Evolutionary conservation across 148 eudicot species (phyloP).

Genomic region (Silene conica): DNA sequence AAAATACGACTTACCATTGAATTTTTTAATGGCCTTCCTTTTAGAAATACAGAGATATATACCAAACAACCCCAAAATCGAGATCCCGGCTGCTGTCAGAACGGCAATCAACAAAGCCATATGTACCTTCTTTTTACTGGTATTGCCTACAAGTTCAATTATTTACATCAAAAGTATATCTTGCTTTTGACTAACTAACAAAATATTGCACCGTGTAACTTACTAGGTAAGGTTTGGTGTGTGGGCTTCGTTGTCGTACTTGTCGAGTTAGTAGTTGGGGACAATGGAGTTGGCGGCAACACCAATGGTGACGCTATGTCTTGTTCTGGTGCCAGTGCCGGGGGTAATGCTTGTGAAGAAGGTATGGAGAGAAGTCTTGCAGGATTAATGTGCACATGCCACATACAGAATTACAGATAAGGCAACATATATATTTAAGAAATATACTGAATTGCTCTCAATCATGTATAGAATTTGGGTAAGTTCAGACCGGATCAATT

Average conservation of each 20-base stretch:
- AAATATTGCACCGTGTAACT: neutral
- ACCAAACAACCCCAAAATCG: neutral
- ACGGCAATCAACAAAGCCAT: neutral
- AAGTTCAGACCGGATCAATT: no score
- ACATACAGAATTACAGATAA: no score
- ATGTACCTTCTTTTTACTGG: neutral
- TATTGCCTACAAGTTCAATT: neutral
- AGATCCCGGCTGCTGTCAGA: neutral
- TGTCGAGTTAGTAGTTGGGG: slow-evolving; percentile 1
- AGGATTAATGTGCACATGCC: neutral
- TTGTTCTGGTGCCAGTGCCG: neutral
- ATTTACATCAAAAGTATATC: neutral
- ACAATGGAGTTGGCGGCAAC: neutral
- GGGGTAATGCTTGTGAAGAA: neutral
- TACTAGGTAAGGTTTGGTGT: neutral
- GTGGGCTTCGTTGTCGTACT: neutral
- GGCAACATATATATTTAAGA: no score
- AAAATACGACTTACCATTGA: neutral
- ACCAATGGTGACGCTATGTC: neutral
- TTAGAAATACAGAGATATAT: neutral
- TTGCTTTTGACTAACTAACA: no score
- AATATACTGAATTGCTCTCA: no score
- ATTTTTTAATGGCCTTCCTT: neutral
- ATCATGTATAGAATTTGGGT: no score
- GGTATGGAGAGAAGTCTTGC: slow-evolving; percentile 1